phyloP scores from a whole-genome alignment of 148 eudicot genomes.

The Arbutus unedo region DNA sequence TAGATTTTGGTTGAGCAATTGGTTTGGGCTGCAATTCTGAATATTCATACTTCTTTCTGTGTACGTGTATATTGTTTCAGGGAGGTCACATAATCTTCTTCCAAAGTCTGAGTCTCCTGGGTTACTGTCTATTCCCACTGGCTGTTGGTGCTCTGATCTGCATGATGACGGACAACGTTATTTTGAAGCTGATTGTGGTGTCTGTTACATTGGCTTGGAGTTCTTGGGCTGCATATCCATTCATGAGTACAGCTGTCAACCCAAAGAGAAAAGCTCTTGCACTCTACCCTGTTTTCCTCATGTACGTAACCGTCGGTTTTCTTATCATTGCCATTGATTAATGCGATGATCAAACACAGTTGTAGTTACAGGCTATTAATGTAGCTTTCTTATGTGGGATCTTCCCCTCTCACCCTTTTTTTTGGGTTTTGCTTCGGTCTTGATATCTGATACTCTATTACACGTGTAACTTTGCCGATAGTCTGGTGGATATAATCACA shows the following conservation, averaged over 20 bases:
- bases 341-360: neutral
- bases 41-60: neutral
- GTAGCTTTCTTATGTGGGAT: too few species aligned
- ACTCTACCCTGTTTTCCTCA: conserved; percentile 87
- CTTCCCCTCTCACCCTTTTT: too few species aligned
- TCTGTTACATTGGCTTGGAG: conserved; percentile 89
- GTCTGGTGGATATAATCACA: neutral
- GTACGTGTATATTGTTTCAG: conserved; percentile 31
- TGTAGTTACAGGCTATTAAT: too few species aligned
- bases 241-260: conserved; percentile 90
- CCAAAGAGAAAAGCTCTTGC: conserved; percentile 96
- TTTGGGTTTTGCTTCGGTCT: too few species aligned
- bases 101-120: conserved; percentile 91
- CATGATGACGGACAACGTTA: conserved; percentile 69
- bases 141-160: conserved; percentile 87
- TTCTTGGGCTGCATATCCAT: conserved; percentile 98
- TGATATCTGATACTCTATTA: neutral
- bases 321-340: conserved; percentile 91
- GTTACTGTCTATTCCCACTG: conserved; percentile 92
- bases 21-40: neutral
- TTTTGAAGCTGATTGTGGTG: conserved; percentile 68
- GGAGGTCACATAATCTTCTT: conserved; percentile 99
- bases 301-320: conserved; percentile 97
- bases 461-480: neutral
- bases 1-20: neutral